Evolutionary conservation across 345 rosid genomes (phyloP).

Genomic region (Sonneratia caseolaris): DNA sequence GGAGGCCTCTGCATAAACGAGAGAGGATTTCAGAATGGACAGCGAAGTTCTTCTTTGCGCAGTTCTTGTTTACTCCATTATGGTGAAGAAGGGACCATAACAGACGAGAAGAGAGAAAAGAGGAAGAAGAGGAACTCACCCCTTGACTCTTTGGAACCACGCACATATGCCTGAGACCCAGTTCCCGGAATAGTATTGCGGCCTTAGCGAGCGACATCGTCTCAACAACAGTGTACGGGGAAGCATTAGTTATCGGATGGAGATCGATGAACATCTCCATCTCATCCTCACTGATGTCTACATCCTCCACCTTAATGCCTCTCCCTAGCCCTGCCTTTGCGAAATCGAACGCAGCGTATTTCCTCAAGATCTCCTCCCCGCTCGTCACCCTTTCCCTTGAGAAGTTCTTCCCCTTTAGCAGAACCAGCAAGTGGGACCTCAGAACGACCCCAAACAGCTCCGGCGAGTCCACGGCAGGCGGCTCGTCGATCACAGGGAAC

Average conservation of each 20-base stretch:
- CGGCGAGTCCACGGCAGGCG: slow-evolving; percentile 44
- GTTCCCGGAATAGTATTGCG: too few relatives aligned
- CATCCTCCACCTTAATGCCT: slow-evolving; percentile 36
- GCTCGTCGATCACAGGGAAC: slow-evolving; percentile 60
- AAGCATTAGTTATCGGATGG: slow-evolving; percentile 25
- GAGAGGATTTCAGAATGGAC: background rate
- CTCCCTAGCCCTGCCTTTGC: slow-evolving; percentile 66
- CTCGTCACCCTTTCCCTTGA: slow-evolving; percentile 26
- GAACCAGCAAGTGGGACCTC: slow-evolving; percentile 57
- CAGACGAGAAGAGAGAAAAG: background rate
- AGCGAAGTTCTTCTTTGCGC: too few relatives aligned
- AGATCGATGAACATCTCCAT: slow-evolving; percentile 59
- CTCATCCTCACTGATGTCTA: too few relatives aligned
- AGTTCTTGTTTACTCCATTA: too few relatives aligned
- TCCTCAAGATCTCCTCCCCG: slow-evolving; percentile 21
- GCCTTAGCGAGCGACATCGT: slow-evolving; percentile 9
- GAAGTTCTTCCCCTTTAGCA: slow-evolving; percentile 41
- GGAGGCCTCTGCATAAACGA: slow-evolving; percentile 47
- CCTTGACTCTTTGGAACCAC: too few relatives aligned
- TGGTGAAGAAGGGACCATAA: too few relatives aligned
- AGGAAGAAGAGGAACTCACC: too few relatives aligned
- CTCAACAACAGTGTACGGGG: background rate
- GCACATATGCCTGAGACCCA: too few relatives aligned
- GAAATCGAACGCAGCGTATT: slow-evolving; percentile 42
- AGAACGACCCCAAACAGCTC: slow-evolving; percentile 54